A percentile compares a stretch with the other conserved stretches of the same genome.
Evolutionary conservation across 345 rosid species (phyloP).

Genomic region (Brassica rapa): DNA sequence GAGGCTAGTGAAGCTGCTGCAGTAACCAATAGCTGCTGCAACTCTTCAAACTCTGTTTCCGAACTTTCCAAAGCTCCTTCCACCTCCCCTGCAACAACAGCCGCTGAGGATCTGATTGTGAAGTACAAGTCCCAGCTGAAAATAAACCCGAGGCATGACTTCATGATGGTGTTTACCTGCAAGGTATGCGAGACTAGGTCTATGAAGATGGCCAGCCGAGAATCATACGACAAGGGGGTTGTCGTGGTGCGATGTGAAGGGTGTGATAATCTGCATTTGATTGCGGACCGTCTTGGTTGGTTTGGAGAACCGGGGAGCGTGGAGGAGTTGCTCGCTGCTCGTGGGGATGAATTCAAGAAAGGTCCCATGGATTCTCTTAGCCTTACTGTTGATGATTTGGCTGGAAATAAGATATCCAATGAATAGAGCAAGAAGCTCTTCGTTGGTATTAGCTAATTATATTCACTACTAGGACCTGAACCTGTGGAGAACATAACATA

Average conservation of each 20-base stretch:
- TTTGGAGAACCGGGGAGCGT: constrained; percentile 85
- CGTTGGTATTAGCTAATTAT: neutral
- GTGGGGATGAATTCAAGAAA: constrained; percentile 76
- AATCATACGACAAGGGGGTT: constrained; percentile 74
- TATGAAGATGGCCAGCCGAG: constrained; percentile 64
- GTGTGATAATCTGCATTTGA: constrained; percentile 83
- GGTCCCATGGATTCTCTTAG: constrained; percentile 73
- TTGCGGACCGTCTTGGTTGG: constrained; percentile 84
- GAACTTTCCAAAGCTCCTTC: constrained; percentile 32
- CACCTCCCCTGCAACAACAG: neutral
- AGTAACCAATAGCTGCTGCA: constrained; percentile 25
- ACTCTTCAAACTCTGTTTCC: constrained; percentile 25
- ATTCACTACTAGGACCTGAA: neutral
- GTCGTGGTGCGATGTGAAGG: constrained; percentile 72
- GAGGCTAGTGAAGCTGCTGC: constrained; percentile 29
- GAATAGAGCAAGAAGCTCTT: constrained; percentile 27
- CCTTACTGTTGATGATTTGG: constrained; percentile 82
- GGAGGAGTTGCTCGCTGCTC: constrained; percentile 80
- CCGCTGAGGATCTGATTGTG: constrained; percentile 37
- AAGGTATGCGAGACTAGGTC: constrained; percentile 90
- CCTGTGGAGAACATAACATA: too few species aligned
- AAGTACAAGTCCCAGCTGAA: constrained; percentile 60
- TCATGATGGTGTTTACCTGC: constrained; percentile 85
- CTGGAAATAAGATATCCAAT: constrained; percentile 53
- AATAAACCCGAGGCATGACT: constrained; percentile 74